Base-by-base conservation (phyloP, 2,329 filamentous ascomycete species). In the Zalaria obscura region DNA sequence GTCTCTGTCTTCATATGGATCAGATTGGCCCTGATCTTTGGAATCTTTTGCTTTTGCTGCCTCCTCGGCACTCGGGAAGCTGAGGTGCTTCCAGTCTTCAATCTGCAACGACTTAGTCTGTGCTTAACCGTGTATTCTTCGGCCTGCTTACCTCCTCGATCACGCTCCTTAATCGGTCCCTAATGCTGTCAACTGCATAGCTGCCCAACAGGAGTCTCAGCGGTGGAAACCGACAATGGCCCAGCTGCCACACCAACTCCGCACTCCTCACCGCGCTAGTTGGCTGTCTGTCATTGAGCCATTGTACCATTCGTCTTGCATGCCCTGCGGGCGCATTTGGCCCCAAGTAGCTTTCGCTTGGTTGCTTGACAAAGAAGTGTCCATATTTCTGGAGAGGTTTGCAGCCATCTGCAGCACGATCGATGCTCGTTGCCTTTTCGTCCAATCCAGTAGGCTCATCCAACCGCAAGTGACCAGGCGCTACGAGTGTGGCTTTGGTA, bases 141-240 rank as follows among this genome's bases (percentile, higher is more conserved):
- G 18, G 18, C 31, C 31, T n/a, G 50, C 54, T 51, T 50, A 93
- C 75, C 66, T 98, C 91, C 61, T 96, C 91, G 8, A 88, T 95
- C 34, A 96, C 85, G 46, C 83, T 89, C 49, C 86, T 75, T 55
- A 96, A 63, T 18, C 89, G 73, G 63, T 98, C 91, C 10, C 91
- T 71, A 39, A 96, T 93, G 59, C 88, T 95, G 60, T 98, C 89
- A 32, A 96, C 89, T 1, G 91, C 89, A 64, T 93, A 96, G 49
- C 80, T 93, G 0, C 91, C 91, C 25, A 96, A 63, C n/a, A 95
- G 66, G 44, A 98, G 63, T 29, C 91, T 68, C 48, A 96, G 60
- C 0, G 91, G 91, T 39, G 91, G 91, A 57, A 87, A 95, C n/a
- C 78, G 81, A 64, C 89, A 96, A 66, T 96, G 91, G 0, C 81